Percentiles rank a stretch among this genome's conserved stretches.
Conservation (phyloP, 345 rosid species). For the Microcos paniculata region DNA sequence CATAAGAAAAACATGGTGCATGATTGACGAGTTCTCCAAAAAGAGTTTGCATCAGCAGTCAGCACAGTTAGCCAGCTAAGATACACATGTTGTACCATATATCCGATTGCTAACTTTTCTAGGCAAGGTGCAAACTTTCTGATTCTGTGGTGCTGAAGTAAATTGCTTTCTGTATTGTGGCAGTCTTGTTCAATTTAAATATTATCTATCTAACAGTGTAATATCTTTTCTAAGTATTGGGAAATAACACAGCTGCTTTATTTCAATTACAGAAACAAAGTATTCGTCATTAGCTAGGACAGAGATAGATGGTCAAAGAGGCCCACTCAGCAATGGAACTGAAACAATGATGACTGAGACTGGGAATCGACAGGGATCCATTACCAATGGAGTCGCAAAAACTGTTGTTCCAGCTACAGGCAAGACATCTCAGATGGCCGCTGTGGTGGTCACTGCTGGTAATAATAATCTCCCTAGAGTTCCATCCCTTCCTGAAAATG, state of each 20-base stretch:
- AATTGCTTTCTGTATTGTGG: conserved; percentile 6
- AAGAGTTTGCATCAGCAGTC: not conserved
- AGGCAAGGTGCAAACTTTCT: not conserved
- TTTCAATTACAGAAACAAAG: conserved; percentile 57
- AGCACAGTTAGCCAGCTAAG: not conserved
- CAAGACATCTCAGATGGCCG: conserved; percentile 34
- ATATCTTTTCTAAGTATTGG: not conserved
- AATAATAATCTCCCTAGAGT: conserved; percentile 35
- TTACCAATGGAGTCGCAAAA: conserved; percentile 48
- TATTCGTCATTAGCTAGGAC: conserved; percentile 66
- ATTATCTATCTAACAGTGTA: not conserved
- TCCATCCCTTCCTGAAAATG: conserved; percentile 43
- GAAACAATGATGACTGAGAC: conserved; percentile 41
- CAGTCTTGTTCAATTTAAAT: not conserved
- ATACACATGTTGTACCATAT: not conserved
- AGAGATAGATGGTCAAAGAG: conserved; percentile 51
- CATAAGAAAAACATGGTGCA: not conserved
- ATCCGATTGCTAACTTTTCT: not conserved
- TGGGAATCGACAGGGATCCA: conserved; percentile 43
- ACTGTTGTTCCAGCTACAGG: conserved; percentile 31
- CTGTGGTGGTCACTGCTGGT: conserved; percentile 24
- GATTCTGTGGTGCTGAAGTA: not conserved
- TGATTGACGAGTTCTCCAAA: not conserved
- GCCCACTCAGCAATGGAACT: conserved; percentile 34
- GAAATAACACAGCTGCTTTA: conserved; percentile 16